These are phyloP conservation scores for Urtica urens DNA, from an alignment of 306 rosid species.

Conservation along the genomic window DNA sequence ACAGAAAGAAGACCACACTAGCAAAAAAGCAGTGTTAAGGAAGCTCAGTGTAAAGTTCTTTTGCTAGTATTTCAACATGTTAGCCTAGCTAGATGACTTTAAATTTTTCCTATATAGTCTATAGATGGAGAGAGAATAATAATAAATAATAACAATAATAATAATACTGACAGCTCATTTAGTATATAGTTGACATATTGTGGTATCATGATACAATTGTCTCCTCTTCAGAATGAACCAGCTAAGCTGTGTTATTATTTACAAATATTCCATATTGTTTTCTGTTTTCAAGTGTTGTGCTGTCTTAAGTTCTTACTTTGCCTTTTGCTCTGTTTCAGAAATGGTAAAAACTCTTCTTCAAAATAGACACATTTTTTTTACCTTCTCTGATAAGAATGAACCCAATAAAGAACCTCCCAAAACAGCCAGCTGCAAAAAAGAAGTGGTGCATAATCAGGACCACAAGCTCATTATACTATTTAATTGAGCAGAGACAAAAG, in stretches of 20 bases:
- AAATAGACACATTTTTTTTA: conserved; percentile 3
- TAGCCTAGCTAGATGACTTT: conserved; percentile 14
- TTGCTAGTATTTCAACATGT: conserved; percentile 19
- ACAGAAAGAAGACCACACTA: background rate
- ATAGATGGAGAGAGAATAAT: too few species aligned
- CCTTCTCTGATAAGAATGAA: conserved; percentile 90
- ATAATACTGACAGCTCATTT: conserved; percentile 20
- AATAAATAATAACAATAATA: too few species aligned
- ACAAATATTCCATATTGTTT: conserved; percentile 19
- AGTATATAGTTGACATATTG: background rate
- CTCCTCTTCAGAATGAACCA: conserved; percentile 14
- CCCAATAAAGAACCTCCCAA: conserved; percentile 91
- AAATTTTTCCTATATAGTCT: background rate
- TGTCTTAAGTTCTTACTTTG: conserved; percentile 1
- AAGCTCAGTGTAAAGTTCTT: conserved; percentile 12
- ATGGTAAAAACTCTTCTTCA: background rate
- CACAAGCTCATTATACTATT: background rate
- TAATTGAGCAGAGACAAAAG: conserved; percentile 5
- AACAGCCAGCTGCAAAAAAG: conserved; percentile 65
- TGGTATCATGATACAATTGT: conserved; percentile 15
- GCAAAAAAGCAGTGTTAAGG: conserved; percentile 3
- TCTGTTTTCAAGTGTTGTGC: background rate
- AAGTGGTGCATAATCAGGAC: conserved; percentile 1
- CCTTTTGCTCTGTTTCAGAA: background rate
- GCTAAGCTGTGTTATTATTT: too few species aligned